Evolutionary conservation across 352 stramenopile genomes (phyloP).

Genomic region (Phytophthora parvispora): DNA sequence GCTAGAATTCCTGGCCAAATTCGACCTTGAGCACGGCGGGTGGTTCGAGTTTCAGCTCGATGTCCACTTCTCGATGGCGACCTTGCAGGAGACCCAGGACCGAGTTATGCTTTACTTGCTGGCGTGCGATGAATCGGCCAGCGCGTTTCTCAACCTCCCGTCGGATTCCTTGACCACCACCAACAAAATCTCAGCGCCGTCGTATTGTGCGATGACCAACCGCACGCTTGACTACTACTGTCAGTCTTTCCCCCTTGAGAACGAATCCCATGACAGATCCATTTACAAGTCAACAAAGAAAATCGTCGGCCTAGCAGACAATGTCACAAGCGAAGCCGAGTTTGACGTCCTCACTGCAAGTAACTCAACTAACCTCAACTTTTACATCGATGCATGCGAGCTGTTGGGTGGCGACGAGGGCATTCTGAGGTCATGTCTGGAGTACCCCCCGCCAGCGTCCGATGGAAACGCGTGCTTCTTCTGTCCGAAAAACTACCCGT

Average conservation of each 20-base stretch:
- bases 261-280: constrained; percentile 31
- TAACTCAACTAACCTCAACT: constrained; percentile 38
- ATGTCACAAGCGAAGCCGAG: constrained; percentile 10
- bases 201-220: constrained; percentile 61
- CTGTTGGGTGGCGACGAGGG: constrained; percentile 41
- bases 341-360: constrained; percentile 16
- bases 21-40: constrained; percentile 39
- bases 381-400: constrained; percentile 72
- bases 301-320: constrained; percentile 12
- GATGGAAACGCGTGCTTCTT: constrained; percentile 41
- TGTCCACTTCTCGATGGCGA: constrained; percentile 48
- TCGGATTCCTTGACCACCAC: neutral
- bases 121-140: constrained; percentile 47
- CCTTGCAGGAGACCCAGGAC: constrained; percentile 28
- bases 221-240: constrained; percentile 59
- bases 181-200: constrained; percentile 4
- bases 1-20: constrained; percentile 44
- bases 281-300: constrained; percentile 49
- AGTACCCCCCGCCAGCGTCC: constrained; percentile 9
- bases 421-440: constrained; percentile 62
- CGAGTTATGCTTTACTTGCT: constrained; percentile 64
- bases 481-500: constrained; percentile 42
- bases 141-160: constrained; percentile 23
- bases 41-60: constrained; percentile 27
- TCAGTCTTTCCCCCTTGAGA: constrained; percentile 51